Base-by-base conservation (phyloP, 1,139 yeast genomes). In the Diutina neorugosa region DNA sequence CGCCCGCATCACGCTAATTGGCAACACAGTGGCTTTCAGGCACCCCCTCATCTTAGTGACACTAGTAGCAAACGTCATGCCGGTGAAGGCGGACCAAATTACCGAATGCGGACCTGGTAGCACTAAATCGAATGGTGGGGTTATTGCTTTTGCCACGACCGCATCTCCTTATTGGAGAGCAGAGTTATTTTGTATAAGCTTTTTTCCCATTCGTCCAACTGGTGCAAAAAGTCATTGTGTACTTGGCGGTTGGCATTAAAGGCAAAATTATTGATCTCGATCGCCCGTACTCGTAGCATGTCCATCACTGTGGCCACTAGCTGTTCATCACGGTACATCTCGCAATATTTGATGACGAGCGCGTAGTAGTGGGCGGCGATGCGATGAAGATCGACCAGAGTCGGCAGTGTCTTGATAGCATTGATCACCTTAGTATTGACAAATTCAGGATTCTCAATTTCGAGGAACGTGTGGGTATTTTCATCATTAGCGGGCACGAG, bases 331-430 rank as follows among this genome's bases (percentile, higher is more conserved):
- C 74, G 76, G 62, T 84, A 86, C 68, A 90, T 69, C 42, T 71
- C 62, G 21, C 86, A 77, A 96, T 96, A 90, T 61, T 83, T 81
- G 55, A 83, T 81, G 12, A 84, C 84, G 51, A 90, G 67, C 37
- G 76, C 69, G 62, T 85, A 87, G 65, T 79, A 91, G 62, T 85
- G 79, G 4, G 86, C 76, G 52, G 80, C 73, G 49, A 86, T 80
- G 1, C 82, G 69, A 57, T 86, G 86, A 49, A 91, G 63, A 62
- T 90, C 95, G 16, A 90, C 74, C 25, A 78, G 69, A 1, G 70
- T 67, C 0, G 96, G 80, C 58, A 82, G 87, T 0, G 96, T 78
- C 63, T 86, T 87, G 52, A 91, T 81, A 44, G 96, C 95, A 62
- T 88, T 90, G 44, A 86, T 64, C 25, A 89, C 90, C 59, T 80